A percentile compares a stretch with the other conserved stretches of the same genome.
phyloP scores from a whole-genome alignment of 768 basidiomycete species.

The Sarcodon sp. region DNA sequence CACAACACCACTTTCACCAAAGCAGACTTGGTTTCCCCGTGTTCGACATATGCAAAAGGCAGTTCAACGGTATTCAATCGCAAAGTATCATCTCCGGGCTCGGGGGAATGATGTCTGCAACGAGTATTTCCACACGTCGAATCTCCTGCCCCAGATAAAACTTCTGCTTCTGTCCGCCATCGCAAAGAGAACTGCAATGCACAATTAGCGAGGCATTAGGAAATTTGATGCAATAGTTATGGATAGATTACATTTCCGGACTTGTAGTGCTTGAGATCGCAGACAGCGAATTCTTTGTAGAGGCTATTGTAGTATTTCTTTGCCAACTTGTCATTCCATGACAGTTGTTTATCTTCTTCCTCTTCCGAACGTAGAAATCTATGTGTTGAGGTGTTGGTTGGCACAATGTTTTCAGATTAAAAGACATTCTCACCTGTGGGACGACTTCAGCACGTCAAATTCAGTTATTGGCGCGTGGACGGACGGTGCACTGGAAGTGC shows the following conservation, averaged over 20 bases:
- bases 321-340: constrained; percentile 83
- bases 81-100: constrained; percentile 7
- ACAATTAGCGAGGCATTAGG: background rate
- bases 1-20: constrained; percentile 91
- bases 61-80: constrained; percentile 70
- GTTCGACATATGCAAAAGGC: constrained; percentile 82
- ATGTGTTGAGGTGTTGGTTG: background rate
- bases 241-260: constrained; percentile 57
- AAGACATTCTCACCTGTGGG: constrained; percentile 7
- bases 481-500: constrained; percentile 15
- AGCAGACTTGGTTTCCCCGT: constrained; percentile 60
- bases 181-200: constrained; percentile 65
- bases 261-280: constrained; percentile 94
- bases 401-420: background rate
- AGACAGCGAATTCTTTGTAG: constrained; percentile 86
- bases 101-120: constrained; percentile 43
- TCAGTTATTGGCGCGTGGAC: constrained; percentile 25
- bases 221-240: background rate
- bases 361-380: constrained; percentile 74
- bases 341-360: constrained; percentile 17
- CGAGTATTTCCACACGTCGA: constrained; percentile 84
- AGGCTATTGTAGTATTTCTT: constrained; percentile 80
- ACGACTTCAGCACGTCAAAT: constrained; percentile 64
- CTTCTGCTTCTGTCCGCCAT: constrained; percentile 90
- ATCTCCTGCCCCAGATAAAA: constrained; percentile 76